Base-by-base conservation (phyloP, 495 filamentous ascomycete species). In the Penicillium manginii region DNA sequence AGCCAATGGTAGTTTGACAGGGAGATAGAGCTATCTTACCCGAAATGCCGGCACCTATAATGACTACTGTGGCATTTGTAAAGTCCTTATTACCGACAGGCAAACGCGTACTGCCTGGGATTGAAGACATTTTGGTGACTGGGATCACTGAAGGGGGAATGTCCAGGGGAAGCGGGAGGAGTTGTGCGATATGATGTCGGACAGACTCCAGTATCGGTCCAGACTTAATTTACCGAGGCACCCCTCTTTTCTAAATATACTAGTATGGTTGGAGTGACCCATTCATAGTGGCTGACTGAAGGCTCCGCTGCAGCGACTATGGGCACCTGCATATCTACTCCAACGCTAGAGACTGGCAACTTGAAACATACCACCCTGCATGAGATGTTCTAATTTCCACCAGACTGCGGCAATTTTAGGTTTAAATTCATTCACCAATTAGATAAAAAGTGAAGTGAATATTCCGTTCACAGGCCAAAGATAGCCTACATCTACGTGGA, bases 41-140 rank as follows among this genome's bases (percentile, higher is more conserved):
- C 59, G 75, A 76, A 17, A 85, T 75, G 1, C 82, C 81, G 21
- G 80, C 81, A 2, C 82, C 81, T 43, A 85, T 80, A 50, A 85
- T 83, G 4, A 84, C 70, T 7, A 84, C 81, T 12, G 81, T 76
- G 0, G 80, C 77, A 59, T 70, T 69, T 21, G 77, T 79, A 21
- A 68, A 74, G 48, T 67, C 64, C 23, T 65, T 65, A 40, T 73
- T 69, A 18, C 67, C 63, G 3, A 68, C 65, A 3, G 65, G 65
- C 10, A 70, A 58, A 39, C 58, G 55, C 19, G 65, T 60, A 21
- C 31, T 58, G n/a, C 2, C 46, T 42, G 55, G 12, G 2, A 22
- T n/a, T n/a, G n/a, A 0, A 4, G 60, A 29, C 63, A 66, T 69
- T 21, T 21, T 62, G 50, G 14, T 17, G n/a, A 43, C 40, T 43